Conservation (phyloP, 192 early-diverging fungal genomes). For the Funneliformis geosporum region DNA sequence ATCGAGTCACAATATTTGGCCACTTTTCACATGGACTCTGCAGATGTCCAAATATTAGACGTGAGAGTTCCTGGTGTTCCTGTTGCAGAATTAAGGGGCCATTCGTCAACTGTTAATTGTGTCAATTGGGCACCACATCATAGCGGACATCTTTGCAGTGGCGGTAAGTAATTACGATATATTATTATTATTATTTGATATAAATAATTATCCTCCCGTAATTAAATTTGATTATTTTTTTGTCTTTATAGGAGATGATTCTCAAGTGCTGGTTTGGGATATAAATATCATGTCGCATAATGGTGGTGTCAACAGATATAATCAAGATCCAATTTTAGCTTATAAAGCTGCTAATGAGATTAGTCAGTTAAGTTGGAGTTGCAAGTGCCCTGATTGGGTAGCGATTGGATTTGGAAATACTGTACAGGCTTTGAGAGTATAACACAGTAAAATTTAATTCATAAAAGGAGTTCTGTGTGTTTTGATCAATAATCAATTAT, state of each 20-base stretch:
- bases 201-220: background rate
- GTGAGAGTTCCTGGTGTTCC: conserved; percentile 87
- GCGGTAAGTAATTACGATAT: conserved; percentile 55
- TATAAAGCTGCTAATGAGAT: conserved; percentile 78
- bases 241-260: conserved; percentile 75
- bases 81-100: conserved; percentile 79
- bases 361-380: conserved; percentile 84
- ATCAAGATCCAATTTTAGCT: conserved; percentile 66
- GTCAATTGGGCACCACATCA: conserved; percentile 88
- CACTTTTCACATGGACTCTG: conserved; percentile 85
- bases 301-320: conserved; percentile 26
- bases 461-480: too few species aligned
- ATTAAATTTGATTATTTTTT: conserved; percentile 1
- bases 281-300: conserved; percentile 43
- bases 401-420: conserved; percentile 83
- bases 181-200: background rate
- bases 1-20: conserved; percentile 90
- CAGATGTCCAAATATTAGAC: conserved; percentile 85
- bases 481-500: too few species aligned
- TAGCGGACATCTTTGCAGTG: conserved; percentile 78
- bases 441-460: conserved; percentile 14
- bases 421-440: conserved; percentile 84
- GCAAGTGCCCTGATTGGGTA: conserved; percentile 80
- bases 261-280: conserved; percentile 92
- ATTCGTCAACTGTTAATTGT: conserved; percentile 76